Evolutionary conservation across 2,329 filamentous ascomycete genomes (phyloP), one percentile per base, ranked within the genome.

Genomic region (Kalmusia sp.): DNA sequence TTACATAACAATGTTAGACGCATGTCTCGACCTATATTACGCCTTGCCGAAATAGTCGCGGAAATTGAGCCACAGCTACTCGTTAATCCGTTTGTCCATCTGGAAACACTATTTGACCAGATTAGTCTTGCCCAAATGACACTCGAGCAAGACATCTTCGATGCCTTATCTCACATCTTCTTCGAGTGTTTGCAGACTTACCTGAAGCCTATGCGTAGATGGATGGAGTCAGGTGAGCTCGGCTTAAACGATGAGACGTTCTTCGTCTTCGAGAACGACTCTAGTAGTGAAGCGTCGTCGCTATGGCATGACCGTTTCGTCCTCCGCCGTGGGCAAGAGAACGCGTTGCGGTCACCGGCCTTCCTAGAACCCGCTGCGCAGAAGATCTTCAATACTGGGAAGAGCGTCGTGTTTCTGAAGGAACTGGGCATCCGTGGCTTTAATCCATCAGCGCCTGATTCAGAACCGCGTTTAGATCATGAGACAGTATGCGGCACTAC

Each of bases 351-450:
- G 62, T 87, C 88, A 0, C 93, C 93, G 0, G 81, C 77, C 2
- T 97, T 96, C 59, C 80, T 97, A 4, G 84, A 87, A 33, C 82
- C 87, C 2, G 84, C 87, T 2, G 86, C 85, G 0, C 77, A 79
- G 21, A 89, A 87, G 57, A 91, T 97, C 31, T 93, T 96, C 64
- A 92, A 88, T 1, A 88, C 91, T 1, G 93, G 93, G 0, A 97
- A 97, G 74, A 96, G 89, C 63, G 87, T 95, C 50, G 85, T 95
- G 1, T 89, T 97, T 38, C 77, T 97, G n/a, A 88, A 87, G 55
- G 84, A 88, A 41, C 79, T 96, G 9, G 85, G 87, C 34, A 79
- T 82, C 50, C 79, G 83, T 54, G 70, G 64, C 57, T 51, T 70
- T 55, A 40, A 37, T 3, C n/a, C 58, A 17, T 45, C 43, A 8